These are phyloP conservation scores for Brettanomyces sp. DNA, from an alignment of 805 yeast species.

Conservation along the genomic window DNA sequence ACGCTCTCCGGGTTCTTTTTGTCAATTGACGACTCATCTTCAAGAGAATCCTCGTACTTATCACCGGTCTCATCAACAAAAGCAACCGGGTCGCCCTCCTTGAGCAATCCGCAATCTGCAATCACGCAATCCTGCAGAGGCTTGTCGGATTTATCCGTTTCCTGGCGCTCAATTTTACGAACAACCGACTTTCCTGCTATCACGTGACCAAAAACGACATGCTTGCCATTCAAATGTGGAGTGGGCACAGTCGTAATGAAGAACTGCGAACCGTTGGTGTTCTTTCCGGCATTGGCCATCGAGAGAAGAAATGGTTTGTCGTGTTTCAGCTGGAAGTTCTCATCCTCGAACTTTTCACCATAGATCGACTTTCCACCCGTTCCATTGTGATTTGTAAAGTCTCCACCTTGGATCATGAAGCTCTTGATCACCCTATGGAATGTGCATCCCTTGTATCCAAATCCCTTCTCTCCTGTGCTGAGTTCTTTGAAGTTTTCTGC, in stretches of 20 bases:
- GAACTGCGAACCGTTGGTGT: conserved; percentile 93
- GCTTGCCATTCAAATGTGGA: conserved; percentile 92
- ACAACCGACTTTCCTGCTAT: conserved; percentile 73
- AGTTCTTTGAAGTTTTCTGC: conserved; percentile 84
- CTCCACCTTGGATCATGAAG: conserved; percentile 95
- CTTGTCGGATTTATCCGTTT: conserved; percentile 57
- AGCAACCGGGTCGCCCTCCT: conserved; percentile 41
- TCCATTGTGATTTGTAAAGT: conserved; percentile 64
- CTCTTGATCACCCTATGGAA: conserved; percentile 87
- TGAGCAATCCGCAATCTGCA: conserved; percentile 69
- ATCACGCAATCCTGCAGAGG: conserved; percentile 68
- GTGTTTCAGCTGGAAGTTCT: conserved; percentile 68
- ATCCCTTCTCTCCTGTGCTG: conserved; percentile 83
- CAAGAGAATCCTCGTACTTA: conserved; percentile 62
- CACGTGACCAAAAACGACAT: conserved; percentile 92
- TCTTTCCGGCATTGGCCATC: conserved; percentile 96
- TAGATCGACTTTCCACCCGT: conserved; percentile 80
- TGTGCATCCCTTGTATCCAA: conserved; percentile 71
- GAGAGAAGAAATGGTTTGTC: conserved; percentile 81
- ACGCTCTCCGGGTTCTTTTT: conserved; percentile 54
- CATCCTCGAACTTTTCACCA: conserved; percentile 86
- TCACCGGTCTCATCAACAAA: conserved; percentile 81
- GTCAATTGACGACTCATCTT: conserved; percentile 64
- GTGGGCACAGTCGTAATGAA: conserved; percentile 89
- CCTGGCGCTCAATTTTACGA: conserved; percentile 63